A percentile compares a stretch with the other conserved stretches of the same genome.
Conservation (phyloP, 495 filamentous ascomycete species). For the Neurospora sublineolata region DNA sequence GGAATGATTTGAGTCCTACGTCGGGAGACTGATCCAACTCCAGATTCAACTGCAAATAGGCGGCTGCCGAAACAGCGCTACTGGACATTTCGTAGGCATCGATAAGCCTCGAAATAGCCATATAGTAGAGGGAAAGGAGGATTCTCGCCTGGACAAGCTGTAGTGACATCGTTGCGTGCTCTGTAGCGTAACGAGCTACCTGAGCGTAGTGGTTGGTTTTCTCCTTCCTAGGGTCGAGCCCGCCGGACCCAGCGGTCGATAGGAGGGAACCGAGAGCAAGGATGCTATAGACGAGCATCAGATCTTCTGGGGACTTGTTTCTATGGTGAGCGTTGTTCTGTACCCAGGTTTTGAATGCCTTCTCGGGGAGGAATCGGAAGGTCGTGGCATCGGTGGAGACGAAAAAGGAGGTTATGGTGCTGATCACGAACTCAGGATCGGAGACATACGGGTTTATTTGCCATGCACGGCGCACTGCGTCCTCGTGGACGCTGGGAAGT, state of each 20-base stretch:
- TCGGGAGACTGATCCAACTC: constrained; percentile 44
- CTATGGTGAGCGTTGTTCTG: constrained; percentile 27
- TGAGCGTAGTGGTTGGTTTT: constrained; percentile 36
- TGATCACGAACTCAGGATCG: constrained; percentile 29
- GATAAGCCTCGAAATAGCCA: constrained; percentile 40
- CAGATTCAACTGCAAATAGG: constrained; percentile 46
- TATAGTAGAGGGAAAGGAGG: constrained; percentile 53
- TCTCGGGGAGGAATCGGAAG: constrained; percentile 39
- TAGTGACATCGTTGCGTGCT: constrained; percentile 40
- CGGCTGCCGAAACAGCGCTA: constrained; percentile 45
- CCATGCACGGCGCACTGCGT: constrained; percentile 46
- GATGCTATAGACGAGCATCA: constrained; percentile 58
- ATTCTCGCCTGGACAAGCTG: constrained; percentile 52
- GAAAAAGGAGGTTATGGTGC: constrained; percentile 15
- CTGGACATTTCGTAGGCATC: constrained; percentile 51
- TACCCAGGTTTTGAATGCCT: constrained; percentile 23
- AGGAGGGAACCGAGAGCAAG: constrained; percentile 41
- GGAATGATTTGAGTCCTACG: constrained; percentile 31
- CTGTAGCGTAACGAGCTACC: constrained; percentile 48
- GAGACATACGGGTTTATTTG: constrained; percentile 51
- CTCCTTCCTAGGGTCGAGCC: not conserved
- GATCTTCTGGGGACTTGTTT: constrained; percentile 50
- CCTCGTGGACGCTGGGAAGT: constrained; percentile 32
- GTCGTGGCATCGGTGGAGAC: constrained; percentile 12
- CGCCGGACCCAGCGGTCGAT: not conserved